These are phyloP conservation scores for Scutellaria minor DNA, from an alignment of 257 asterid species.

Conservation along the genomic window DNA sequence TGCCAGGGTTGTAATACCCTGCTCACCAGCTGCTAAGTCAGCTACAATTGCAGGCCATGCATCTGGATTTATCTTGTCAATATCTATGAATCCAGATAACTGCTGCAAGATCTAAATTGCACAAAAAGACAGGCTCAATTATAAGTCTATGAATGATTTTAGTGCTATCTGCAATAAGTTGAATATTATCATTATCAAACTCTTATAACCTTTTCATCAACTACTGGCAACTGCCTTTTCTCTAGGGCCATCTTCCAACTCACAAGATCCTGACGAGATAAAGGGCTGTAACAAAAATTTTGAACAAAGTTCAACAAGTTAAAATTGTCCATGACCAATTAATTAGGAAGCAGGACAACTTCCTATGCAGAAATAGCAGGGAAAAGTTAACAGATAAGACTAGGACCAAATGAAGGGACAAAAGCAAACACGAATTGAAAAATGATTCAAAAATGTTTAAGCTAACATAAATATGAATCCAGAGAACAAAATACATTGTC, in stretches of 20 bases:
- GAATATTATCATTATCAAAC: conserved; percentile 30
- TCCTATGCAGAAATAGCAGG: conserved; percentile 3
- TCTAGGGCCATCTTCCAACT: conserved; percentile 98
- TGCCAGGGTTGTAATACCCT: conserved; percentile 83
- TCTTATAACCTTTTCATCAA: conserved; percentile 74
- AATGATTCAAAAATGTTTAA: conserved; percentile 22
- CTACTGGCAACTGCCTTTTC: conserved; percentile 83
- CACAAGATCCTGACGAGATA: conserved; percentile 97
- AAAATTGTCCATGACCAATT: conserved; percentile 19
- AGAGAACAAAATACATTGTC: conserved; percentile 15
- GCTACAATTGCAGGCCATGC: conserved; percentile 99
- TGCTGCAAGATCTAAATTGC: conserved; percentile 70
- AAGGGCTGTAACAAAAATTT: conserved; percentile 59
- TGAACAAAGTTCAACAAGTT: conserved; percentile 29
- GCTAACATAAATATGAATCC: conserved; percentile 26
- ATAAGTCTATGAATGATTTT: conserved; percentile 31
- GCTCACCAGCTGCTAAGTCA: conserved; percentile 88
- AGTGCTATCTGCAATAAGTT: conserved; percentile 20
- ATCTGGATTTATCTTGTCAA: conserved; percentile 88
- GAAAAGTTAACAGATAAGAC: conserved; percentile 8
- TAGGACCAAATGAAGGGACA: not conserved
- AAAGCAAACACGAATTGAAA: conserved; percentile 15
- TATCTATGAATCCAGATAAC: conserved; percentile 89
- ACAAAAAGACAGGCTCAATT: conserved; percentile 30
- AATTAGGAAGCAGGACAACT: conserved; percentile 28